Evolutionary conservation across 345 rosid species (phyloP).

Genomic region (Salix exigua): DNA sequence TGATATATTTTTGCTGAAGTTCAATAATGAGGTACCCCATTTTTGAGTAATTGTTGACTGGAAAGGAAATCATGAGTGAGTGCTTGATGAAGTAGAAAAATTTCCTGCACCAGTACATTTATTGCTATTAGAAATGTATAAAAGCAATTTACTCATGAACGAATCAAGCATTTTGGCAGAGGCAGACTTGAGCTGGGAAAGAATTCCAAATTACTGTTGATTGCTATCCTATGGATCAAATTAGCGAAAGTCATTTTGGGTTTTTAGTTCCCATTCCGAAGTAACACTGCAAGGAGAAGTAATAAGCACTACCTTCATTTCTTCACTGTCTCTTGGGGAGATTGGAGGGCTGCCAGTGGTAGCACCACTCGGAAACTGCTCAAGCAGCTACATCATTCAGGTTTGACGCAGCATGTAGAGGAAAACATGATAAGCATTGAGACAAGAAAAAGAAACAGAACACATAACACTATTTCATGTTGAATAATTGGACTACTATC

Average conservation of each 20-base stretch:
- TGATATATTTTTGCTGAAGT: neutral
- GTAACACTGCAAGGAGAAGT: neutral
- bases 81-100: slow-evolving; percentile 58
- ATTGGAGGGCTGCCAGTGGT: slow-evolving; percentile 41
- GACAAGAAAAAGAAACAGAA: neutral
- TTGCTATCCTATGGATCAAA: neutral
- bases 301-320: slow-evolving; percentile 55
- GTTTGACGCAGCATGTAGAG: neutral
- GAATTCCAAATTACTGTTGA: neutral
- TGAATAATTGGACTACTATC: neutral
- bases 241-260: neutral
- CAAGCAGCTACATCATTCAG: slow-evolving; percentile 30
- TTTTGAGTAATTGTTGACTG: slow-evolving; percentile 49
- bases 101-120: slow-evolving; percentile 36
- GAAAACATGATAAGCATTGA: neutral
- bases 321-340: slow-evolving; percentile 72
- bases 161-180: neutral
- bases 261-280: neutral
- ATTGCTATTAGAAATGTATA: neutral
- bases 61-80: slow-evolving; percentile 55
- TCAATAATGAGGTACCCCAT: slow-evolving; percentile 44
- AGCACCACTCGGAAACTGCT: slow-evolving; percentile 31
- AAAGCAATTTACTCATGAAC: neutral
- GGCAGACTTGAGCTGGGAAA: neutral
- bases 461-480: neutral